Percentiles rank a stretch among this genome's conserved stretches.
Conservation (phyloP, 768 basidiomycete species). For the Rickenella mellea region DNA sequence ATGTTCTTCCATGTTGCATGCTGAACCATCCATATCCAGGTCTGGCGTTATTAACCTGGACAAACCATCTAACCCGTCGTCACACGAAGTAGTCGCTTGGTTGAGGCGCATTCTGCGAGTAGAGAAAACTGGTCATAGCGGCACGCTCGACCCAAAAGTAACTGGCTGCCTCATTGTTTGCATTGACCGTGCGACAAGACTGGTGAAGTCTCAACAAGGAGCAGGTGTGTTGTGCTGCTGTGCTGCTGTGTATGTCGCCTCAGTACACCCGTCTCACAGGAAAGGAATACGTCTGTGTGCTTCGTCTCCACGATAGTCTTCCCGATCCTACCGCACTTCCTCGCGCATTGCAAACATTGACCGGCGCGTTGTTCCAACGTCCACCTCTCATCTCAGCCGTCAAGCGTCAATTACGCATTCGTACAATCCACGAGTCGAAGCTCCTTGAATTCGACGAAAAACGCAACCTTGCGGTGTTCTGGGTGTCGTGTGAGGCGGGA, state of each 20-base stretch:
- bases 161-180: constrained; percentile 98
- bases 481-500: constrained; percentile 98
- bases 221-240: constrained; percentile 51
- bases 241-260: not conserved
- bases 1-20: not conserved
- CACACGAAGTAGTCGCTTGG: constrained; percentile 99
- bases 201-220: constrained; percentile 98
- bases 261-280: constrained; percentile 31
- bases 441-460: constrained; percentile 96
- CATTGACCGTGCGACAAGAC: constrained; percentile 94
- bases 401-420: constrained; percentile 93
- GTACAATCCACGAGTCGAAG: constrained; percentile 94
- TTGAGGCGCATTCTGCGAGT: constrained; percentile 90
- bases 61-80: constrained; percentile 98
- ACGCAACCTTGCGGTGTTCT: constrained; percentile 92
- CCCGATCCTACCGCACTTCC: constrained; percentile 79
- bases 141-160: constrained; percentile 97
- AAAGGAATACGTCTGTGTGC: constrained; percentile 97
- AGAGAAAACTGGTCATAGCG: constrained; percentile 98
- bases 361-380: constrained; percentile 96
- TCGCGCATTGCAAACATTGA: constrained; percentile 91
- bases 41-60: constrained; percentile 98
- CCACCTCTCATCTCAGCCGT: constrained; percentile 98
- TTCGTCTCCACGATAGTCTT: constrained; percentile 81
- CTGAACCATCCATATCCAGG: constrained; percentile 32